These are phyloP conservation scores for Taphrina pruni DNA, from an alignment of 1,139 yeast genomes.

Conservation along the genomic window DNA sequence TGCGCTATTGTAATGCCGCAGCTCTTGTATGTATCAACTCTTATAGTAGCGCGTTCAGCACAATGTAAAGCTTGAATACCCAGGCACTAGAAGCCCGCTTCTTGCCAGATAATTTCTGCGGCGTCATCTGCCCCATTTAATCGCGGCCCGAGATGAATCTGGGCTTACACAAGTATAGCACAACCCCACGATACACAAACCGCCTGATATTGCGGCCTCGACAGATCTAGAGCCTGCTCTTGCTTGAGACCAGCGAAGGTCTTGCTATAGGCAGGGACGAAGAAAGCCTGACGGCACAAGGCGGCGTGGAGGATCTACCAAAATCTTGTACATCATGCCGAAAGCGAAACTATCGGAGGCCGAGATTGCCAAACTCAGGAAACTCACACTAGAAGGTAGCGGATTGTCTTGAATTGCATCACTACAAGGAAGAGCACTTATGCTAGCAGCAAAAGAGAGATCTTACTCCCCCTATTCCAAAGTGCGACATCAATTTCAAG, in stretches of 20 bases:
- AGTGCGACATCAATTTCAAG: not conserved
- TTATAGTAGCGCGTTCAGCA: too few relatives aligned
- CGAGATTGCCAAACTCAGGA: slow-evolving; percentile 2
- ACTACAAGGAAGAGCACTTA: not conserved
- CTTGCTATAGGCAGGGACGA: too few relatives aligned
- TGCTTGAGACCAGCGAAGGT: too few relatives aligned
- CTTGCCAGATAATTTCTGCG: not conserved
- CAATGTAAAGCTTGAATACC: not conserved
- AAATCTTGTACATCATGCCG: not conserved
- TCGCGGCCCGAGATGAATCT: not conserved
- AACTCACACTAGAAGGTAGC: slow-evolving; percentile 7
- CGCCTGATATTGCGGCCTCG: too few relatives aligned
- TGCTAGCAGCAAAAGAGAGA: not conserved
- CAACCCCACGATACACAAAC: too few relatives aligned
- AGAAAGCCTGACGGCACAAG: not conserved
- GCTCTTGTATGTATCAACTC: too few relatives aligned
- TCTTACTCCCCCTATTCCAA: slow-evolving; percentile 25
- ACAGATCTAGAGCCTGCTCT: too few relatives aligned
- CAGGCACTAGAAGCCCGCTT: not conserved
- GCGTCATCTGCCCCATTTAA: not conserved
- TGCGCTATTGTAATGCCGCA: too few relatives aligned
- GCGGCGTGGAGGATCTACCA: too few relatives aligned
- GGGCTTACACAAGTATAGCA: not conserved
- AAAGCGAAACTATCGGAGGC: not conserved
- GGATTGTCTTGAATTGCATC: not conserved